Evolutionary conservation across 768 basidiomycete species (phyloP).

Genomic region (Dendrothele bispora): DNA sequence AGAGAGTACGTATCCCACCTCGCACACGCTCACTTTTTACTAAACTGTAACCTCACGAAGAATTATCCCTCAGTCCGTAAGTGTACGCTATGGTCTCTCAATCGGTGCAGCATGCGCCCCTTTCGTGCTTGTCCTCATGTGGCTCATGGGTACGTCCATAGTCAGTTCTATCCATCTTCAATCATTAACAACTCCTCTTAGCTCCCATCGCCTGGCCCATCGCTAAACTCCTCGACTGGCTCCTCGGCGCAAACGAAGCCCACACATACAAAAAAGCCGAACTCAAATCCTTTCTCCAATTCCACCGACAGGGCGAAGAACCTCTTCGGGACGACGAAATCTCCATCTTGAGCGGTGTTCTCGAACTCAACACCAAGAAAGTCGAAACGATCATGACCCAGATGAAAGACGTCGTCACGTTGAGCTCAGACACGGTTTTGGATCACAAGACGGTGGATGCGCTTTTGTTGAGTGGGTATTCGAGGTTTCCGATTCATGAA

Average conservation of each 20-base stretch:
- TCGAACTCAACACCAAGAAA: slow-evolving; percentile 75
- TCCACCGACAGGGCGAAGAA: slow-evolving; percentile 77
- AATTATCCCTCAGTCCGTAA: slow-evolving; percentile 70
- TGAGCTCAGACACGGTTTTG: slow-evolving; percentile 75
- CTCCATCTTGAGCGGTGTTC: slow-evolving; percentile 74
- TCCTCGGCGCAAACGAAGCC: slow-evolving; percentile 72
- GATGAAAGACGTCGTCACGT: slow-evolving; percentile 78
- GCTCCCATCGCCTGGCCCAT: slow-evolving; percentile 83
- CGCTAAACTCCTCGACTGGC: slow-evolving; percentile 77
- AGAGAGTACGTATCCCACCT: slow-evolving; percentile 80
- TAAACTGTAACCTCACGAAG: slow-evolving; percentile 28
- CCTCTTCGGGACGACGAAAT: slow-evolving; percentile 82
- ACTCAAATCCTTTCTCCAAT: slow-evolving; percentile 75
- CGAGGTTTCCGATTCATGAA: slow-evolving; percentile 87
- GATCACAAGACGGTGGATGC: slow-evolving; percentile 78
- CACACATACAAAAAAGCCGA: slow-evolving; percentile 84
- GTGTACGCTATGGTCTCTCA: slow-evolving; percentile 76
- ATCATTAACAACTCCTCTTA: slow-evolving; percentile 22
- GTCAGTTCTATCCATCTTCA: no score
- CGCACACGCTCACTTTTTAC: no score
- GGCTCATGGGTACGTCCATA: slow-evolving; percentile 32
- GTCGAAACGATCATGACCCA: slow-evolving; percentile 84
- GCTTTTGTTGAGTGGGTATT: slow-evolving; percentile 84
- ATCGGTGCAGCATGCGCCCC: slow-evolving; percentile 81
- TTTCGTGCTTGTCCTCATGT: slow-evolving; percentile 74